These are phyloP conservation scores for Cryptosporidium viatorum DNA, from an alignment of 169 alveolate genomes.

Conservation along the genomic window DNA sequence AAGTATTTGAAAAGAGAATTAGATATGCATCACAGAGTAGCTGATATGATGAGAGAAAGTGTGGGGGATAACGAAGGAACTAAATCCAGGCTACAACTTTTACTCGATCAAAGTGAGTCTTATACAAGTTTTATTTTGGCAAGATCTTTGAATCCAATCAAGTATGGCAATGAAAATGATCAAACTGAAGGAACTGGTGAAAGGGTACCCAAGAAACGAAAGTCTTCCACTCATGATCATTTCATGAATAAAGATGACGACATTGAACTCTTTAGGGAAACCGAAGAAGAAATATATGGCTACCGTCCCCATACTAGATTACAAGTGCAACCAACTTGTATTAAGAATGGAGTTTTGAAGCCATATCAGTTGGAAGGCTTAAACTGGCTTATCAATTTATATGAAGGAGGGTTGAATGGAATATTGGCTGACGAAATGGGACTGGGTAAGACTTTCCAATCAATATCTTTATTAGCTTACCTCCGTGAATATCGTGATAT, in stretches of 20 bases:
- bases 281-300: conserved; percentile 66
- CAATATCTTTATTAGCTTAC: conserved; percentile 94
- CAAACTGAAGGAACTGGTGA: not conserved
- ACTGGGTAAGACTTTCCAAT: conserved; percentile 96
- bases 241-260: conserved; percentile 64
- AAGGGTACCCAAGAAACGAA: not conserved
- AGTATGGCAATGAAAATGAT: not conserved
- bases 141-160: conserved; percentile 49
- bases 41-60: conserved; percentile 23
- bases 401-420: conserved; percentile 95
- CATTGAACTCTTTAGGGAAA: conserved; percentile 52
- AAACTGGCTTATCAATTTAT: conserved; percentile 95
- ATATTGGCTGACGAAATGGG: conserved; percentile 99
- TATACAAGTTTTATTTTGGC: conserved; percentile 62
- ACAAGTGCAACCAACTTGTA: conserved; percentile 55
- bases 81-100: conserved; percentile 22
- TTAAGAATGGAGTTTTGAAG: conserved; percentile 88
- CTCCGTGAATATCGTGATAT: conserved; percentile 88
- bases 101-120: conserved; percentile 58
- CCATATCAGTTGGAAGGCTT: conserved; percentile 96
- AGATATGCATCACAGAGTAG: conserved; percentile 23
- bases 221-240: conserved; percentile 22
- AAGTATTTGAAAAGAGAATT: conserved; percentile 35
- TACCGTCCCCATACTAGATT: conserved; percentile 60
- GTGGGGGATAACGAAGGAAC: not conserved